Conservation (phyloP, 1,284 basidiomycete genomes). For the Moesziomyces sp. region DNA sequence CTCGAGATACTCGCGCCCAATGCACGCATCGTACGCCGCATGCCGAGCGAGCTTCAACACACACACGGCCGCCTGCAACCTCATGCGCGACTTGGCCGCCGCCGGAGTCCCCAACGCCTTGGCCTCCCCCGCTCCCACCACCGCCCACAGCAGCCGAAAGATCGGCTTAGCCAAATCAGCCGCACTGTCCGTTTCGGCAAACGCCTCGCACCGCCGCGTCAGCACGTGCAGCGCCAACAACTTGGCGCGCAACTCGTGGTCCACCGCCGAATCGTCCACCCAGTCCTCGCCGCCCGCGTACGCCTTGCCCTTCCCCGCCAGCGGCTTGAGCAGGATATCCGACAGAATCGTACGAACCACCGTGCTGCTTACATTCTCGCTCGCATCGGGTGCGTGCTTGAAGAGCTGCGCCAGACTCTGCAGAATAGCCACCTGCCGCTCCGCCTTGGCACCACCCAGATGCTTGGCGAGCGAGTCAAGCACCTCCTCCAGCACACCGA, state of each 20-base stretch:
- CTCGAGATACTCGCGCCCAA: slow-evolving; percentile 76
- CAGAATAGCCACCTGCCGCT: slow-evolving; percentile 76
- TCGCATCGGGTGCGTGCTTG: slow-evolving; percentile 76
- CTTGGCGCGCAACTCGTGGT: slow-evolving; percentile 41
- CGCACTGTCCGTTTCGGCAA: slow-evolving; percentile 37
- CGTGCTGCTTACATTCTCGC: slow-evolving; percentile 82
- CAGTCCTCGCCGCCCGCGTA: slow-evolving; percentile 46
- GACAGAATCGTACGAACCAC: slow-evolving; percentile 78
- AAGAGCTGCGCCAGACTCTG: slow-evolving; percentile 81
- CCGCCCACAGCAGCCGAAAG: slow-evolving; percentile 52
- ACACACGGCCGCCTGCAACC: slow-evolving; percentile 82
- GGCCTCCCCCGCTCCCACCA: slow-evolving; percentile 51
- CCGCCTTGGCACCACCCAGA: slow-evolving; percentile 72
- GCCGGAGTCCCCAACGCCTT: slow-evolving; percentile 45
- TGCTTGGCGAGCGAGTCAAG: slow-evolving; percentile 74
- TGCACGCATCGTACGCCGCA: slow-evolving; percentile 73
- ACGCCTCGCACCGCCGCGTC: slow-evolving; percentile 51
- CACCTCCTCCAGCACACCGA: slow-evolving; percentile 47
- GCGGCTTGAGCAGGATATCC: slow-evolving; percentile 52
- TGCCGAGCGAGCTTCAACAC: slow-evolving; percentile 82
- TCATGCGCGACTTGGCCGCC: slow-evolving; percentile 70
- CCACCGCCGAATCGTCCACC: slow-evolving; percentile 50
- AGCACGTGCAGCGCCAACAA: slow-evolving; percentile 52
- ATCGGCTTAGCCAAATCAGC: slow-evolving; percentile 54
- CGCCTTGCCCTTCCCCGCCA: slow-evolving; percentile 29